Percentiles rank a stretch among this genome's conserved stretches.
Evolutionary conservation across 1,139 yeast genomes (phyloP).

Genomic region (Saccharomyces uvarum): DNA sequence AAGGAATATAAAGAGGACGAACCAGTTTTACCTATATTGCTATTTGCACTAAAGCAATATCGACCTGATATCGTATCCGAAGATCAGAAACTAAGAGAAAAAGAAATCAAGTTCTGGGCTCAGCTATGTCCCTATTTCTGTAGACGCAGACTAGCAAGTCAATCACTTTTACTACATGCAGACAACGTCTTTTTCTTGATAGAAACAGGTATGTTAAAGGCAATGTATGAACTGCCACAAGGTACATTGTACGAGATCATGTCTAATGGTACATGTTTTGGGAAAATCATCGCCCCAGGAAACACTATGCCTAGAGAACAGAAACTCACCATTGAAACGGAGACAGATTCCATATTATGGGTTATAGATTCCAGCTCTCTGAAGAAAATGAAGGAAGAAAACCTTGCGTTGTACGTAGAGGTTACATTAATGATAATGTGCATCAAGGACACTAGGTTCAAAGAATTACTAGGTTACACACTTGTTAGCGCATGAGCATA

Average conservation of each 20-base stretch:
- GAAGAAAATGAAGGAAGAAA: conserved; percentile 36
- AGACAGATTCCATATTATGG: conserved; percentile 66
- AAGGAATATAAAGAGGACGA: conserved; percentile 23
- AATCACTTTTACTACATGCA: conserved; percentile 17
- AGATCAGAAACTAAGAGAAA: conserved; percentile 15
- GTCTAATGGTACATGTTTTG: conserved; percentile 86
- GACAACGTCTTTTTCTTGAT: conserved; percentile 52
- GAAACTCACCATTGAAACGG: conserved; percentile 33
- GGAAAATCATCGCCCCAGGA: conserved; percentile 35
- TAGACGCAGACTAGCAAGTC: conserved; percentile 14
- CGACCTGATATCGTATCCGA: conserved; percentile 34
- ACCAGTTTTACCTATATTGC: conserved; percentile 23
- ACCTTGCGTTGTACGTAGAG: conserved; percentile 56
- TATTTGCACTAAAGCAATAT: conserved; percentile 27
- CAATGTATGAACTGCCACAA: conserved; percentile 46
- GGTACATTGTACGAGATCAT: conserved; percentile 66
- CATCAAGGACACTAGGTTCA: conserved; percentile 66
- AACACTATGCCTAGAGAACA: conserved; percentile 8
- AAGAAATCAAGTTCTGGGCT: conserved; percentile 26
- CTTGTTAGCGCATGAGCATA: conserved; percentile 41
- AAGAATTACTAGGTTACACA: conserved; percentile 61
- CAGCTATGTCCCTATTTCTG: conserved; percentile 25
- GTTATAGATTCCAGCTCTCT: conserved; percentile 45
- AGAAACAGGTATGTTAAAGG: conserved; percentile 71
- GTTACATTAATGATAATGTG: conserved; percentile 57